A percentile compares a stretch with the other conserved stretches of the same genome.
Conservation (phyloP, 208 protist species). For the Trypanosoma lewisi region DNA sequence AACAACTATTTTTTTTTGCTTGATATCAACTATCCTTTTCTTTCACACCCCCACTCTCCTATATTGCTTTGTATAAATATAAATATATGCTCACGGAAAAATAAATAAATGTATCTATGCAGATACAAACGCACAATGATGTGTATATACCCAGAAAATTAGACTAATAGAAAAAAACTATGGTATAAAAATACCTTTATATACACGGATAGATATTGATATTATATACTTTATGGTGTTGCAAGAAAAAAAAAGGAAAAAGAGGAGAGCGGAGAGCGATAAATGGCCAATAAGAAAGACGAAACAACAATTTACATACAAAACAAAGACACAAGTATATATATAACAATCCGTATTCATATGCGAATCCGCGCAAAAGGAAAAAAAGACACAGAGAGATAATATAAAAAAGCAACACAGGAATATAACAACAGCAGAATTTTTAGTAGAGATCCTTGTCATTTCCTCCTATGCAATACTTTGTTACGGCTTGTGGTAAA, state of each 20-base stretch:
- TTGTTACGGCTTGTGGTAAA: too few species aligned
- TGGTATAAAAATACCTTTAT: background rate
- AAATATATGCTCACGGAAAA: too few species aligned
- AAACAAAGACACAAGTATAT: background rate
- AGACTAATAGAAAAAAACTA: background rate
- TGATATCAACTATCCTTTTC: background rate
- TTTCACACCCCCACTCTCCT: background rate
- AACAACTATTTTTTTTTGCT: slow-evolving; percentile 1
- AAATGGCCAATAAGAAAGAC: background rate
- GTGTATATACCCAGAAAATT: background rate
- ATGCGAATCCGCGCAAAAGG: background rate
- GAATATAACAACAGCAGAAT: slow-evolving; percentile 2
- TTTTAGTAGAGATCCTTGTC: too few species aligned
- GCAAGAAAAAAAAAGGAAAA: slow-evolving; percentile 1
- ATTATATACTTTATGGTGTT: too few species aligned
- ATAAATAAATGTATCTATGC: too few species aligned
- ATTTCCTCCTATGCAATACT: too few species aligned
- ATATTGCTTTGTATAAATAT: too few species aligned
- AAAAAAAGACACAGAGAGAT: background rate
- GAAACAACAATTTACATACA: background rate
- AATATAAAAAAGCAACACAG: too few species aligned
- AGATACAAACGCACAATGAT: background rate
- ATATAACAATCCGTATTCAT: too few species aligned
- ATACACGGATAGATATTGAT: background rate
- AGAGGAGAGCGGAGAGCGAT: background rate